Evolutionary conservation across 1,284 basidiomycete species (phyloP), one percentile per base, ranked within the genome.

Genomic region (Agroathelia rolfsii): DNA sequence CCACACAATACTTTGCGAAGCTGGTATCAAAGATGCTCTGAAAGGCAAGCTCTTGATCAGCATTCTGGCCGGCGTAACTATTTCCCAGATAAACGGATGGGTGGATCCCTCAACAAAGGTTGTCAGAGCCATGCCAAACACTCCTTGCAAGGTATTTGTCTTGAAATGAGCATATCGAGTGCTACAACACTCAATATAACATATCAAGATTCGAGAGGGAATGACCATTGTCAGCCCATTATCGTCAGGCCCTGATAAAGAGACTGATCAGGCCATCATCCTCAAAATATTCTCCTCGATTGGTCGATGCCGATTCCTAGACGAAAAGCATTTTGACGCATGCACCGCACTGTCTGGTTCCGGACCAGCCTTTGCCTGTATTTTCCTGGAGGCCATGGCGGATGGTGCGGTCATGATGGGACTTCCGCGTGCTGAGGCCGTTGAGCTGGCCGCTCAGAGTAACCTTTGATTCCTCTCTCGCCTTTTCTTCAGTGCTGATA

Each of bases 381-480:
- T 98, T 29, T 93, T 98, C 48, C 68, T 99, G 39, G 95, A 99
- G 58, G 94, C 95, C 1, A 96, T 99, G 92, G 84, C 90, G 2
- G 95, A 98, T 57, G 95, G 95, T 21, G 95, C 90, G 19, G 95
- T 98, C 26, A 98, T 99, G 95, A 98, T 98, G 95, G 95, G 95
- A 17, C 64, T 99, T 28, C 95, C 95, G 3, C 69, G 95, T 40
- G 72, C 79, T 1, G 94, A 97, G 56, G 93, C 95, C 3, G 58
- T 97, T 23, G 95, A 98, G 53, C 62, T 98, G 33, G 94, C 95
- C 27, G 83, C 94, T 30, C 95, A 99, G 61, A 93, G 92, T 94
- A 56, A 51, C 78, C 59, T 16, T 17, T 15, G 12, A 32, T 30
- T 25, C 26, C 3, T 32, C 8, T 18, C 18, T 26, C 5, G 24